A percentile compares a stretch with the other conserved stretches of the same genome.
phyloP scores from a whole-genome alignment of 345 rosid genomes.

The Brassica carinata region DNA sequence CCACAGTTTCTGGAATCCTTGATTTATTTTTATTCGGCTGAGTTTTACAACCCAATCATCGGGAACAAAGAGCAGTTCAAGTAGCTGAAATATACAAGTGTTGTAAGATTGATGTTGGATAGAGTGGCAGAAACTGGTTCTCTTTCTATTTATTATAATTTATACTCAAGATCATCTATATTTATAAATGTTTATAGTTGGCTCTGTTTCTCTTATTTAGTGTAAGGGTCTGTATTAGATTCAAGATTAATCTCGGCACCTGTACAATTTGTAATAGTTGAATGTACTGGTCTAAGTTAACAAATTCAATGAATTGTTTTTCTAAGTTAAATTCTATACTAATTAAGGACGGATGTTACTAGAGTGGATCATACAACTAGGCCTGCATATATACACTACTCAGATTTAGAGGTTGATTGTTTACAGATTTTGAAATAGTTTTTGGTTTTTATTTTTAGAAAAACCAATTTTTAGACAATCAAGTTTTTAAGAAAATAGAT shows the following conservation, averaged over 20 bases:
- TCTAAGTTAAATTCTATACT: not conserved
- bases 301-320: not conserved
- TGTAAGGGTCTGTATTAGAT: not conserved
- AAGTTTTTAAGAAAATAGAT: no score
- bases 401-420: not conserved
- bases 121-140: not conserved
- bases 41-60: not conserved
- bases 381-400: constrained; percentile 4
- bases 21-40: not conserved
- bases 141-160: not conserved
- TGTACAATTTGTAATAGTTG: not conserved
- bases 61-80: not conserved
- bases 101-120: not conserved
- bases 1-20: not conserved
- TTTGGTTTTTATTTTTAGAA: no score
- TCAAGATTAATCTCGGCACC: not conserved
- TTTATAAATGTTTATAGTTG: not conserved
- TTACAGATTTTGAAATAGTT: no score
- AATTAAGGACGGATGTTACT: no score
- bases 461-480: no score
- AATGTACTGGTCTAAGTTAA: not conserved
- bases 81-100: not conserved
- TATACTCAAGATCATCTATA: not conserved
- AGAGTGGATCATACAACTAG: not conserved
- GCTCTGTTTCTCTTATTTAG: not conserved